Evolutionary conservation across 2,329 filamentous ascomycete genomes (phyloP), one percentile per base, ranked within the genome.

Genomic region (Drechslerella dactyloides): DNA sequence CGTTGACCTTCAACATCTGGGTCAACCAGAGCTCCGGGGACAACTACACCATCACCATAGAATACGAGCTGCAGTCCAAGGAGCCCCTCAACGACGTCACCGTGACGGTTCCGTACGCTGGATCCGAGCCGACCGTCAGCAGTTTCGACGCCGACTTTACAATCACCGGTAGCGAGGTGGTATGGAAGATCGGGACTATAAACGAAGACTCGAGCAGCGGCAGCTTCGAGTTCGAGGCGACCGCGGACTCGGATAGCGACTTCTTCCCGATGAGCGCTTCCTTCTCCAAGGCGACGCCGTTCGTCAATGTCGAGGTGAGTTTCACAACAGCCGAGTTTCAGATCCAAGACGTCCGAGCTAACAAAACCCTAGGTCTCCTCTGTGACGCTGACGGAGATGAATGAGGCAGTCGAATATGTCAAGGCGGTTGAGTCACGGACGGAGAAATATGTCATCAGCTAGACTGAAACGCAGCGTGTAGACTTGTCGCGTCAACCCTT

Each of bases 1-100:
- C 94, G 6, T 94, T 99, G 77, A 94, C 90, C 40, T 97, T 99
- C 80, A 97, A 92, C 1, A 93, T 97, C 40, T 99, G 94, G 94
- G 91, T 96, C 72, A 97, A 96, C 81, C 92, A 93, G 80, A 89
- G 90, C 53, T 85, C 87, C 21, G 86, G 89, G 52, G 87, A 87
- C 78, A 92, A 89, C 77, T 96, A 89, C 80, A 96, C 90, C 75
- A 87, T 99, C 78, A 99, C 93, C 1, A 86, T 97, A 35, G 94
- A 97, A 81, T 99, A 97, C 79, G 94, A 99, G 80, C 85, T 96
- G 69, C 93, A 90, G 0, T 90, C 92, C 57, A 90, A 93, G 75
- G 81, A 86, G 11, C 66, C 59, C 3, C 83, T 99, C 69, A 89
- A 87, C 74, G 92, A 97, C 78, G 93, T 97, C 52, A 86, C 87